Conservation (phyloP, 768 basidiomycete genomes). For the Suillus weaverae region DNA sequence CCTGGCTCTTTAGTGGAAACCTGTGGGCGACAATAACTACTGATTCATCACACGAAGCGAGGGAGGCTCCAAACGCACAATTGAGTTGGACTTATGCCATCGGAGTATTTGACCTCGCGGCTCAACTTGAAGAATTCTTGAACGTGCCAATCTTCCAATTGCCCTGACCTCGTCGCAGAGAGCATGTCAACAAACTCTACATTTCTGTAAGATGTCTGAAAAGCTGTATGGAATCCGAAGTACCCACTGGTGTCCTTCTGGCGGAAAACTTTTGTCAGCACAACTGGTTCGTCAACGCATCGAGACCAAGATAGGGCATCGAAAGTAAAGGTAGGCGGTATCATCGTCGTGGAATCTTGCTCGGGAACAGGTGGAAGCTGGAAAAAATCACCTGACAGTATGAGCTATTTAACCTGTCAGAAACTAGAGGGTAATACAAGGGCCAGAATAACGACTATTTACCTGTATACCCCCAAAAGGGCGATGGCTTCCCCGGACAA, state of each 20-base stretch:
- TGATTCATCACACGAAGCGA: neutral
- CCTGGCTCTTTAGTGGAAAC: slow-evolving; percentile 29
- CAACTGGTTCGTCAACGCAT: slow-evolving; percentile 47
- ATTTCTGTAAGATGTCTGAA: neutral
- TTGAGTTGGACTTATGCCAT: slow-evolving; percentile 86
- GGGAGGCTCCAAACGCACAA: slow-evolving; percentile 46
- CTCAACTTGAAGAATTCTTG: slow-evolving; percentile 64
- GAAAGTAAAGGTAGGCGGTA: slow-evolving; percentile 62
- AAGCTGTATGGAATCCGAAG: neutral
- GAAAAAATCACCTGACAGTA: slow-evolving; percentile 79
- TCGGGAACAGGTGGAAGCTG: slow-evolving; percentile 73
- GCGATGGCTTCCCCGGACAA: slow-evolving; percentile 38
- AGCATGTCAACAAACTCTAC: slow-evolving; percentile 92
- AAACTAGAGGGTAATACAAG: neutral
- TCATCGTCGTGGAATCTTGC: slow-evolving; percentile 46
- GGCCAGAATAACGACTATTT: neutral
- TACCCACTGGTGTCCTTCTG: slow-evolving; percentile 58
- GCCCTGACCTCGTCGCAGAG: slow-evolving; percentile 95
- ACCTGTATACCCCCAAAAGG: slow-evolving; percentile 77
- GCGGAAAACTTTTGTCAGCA: slow-evolving; percentile 67
- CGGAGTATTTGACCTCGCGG: slow-evolving; percentile 66
- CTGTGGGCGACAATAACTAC: slow-evolving; percentile 10
- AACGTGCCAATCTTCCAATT: slow-evolving; percentile 63
- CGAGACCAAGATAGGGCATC: slow-evolving; percentile 60
- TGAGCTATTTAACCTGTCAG: slow-evolving; percentile 45